These are phyloP conservation scores for Pachysandra terminalis DNA, from an alignment of 164 flowering plant species.

Conservation along the genomic window DNA sequence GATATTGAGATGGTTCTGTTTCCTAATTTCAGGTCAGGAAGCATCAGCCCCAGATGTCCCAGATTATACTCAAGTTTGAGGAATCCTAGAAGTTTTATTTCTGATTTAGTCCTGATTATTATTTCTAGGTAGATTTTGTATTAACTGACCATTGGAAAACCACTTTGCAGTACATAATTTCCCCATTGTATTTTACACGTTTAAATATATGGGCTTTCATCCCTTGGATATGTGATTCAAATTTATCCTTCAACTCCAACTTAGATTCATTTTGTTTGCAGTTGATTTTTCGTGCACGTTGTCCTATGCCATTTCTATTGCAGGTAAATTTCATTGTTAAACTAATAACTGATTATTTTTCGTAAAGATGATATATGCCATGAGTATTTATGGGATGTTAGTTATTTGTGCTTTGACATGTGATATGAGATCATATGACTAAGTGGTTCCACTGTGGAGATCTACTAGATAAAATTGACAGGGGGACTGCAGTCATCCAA, in stretches of 20 bases:
- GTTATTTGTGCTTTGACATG: background rate
- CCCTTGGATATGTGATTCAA: background rate
- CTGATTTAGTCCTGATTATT: conserved; percentile 2
- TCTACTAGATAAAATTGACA: no score
- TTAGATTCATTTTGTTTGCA: background rate
- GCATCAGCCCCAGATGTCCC: conserved; percentile 70
- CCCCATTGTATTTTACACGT: background rate
- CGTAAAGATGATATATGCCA: background rate
- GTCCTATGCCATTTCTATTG: background rate
- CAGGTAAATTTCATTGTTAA: background rate
- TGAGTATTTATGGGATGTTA: background rate
- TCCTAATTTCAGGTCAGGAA: conserved; percentile 54
- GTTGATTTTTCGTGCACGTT: background rate
- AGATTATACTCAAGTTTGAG: conserved; percentile 60
- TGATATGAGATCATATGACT: no score
- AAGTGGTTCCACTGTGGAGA: no score
- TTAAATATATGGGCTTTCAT: background rate
- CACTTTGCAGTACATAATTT: background rate
- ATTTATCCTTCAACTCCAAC: background rate
- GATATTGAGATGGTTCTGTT: background rate
- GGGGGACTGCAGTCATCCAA: no score
- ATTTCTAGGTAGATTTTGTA: conserved; percentile 6
- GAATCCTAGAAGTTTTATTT: conserved; percentile 26
- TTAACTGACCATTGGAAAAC: background rate
- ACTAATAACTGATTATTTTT: background rate